These are phyloP conservation scores for Diddensiella santjacobensis DNA, from an alignment of 805 yeast genomes.

Conservation along the genomic window DNA sequence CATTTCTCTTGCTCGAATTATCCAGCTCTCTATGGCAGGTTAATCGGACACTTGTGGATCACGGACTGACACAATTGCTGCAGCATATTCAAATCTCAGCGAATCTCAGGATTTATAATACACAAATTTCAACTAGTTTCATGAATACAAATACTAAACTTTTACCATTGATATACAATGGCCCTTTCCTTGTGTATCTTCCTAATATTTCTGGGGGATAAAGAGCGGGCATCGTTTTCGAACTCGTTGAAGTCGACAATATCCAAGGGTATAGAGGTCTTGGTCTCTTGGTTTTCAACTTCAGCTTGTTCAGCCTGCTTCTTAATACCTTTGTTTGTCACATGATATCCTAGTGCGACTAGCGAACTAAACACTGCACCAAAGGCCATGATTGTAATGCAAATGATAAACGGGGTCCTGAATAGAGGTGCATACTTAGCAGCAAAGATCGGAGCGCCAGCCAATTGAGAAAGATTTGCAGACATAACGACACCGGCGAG, in stretches of 20 bases:
- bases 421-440: slow-evolving; percentile 14
- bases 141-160: too few species aligned
- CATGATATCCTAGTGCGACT: slow-evolving; percentile 8
- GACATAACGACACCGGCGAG: slow-evolving; percentile 18
- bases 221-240: not conserved
- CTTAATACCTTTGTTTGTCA: slow-evolving; percentile 7
- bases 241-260: not conserved
- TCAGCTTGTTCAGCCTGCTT: not conserved
- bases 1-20: too few species aligned
- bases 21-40: too few species aligned
- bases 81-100: too few species aligned
- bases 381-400: slow-evolving; percentile 5
- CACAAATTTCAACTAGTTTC: too few species aligned
- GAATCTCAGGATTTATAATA: too few species aligned
- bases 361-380: slow-evolving; percentile 9
- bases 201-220: not conserved
- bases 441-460: slow-evolving; percentile 16
- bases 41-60: too few species aligned
- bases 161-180: not conserved
- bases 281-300: not conserved
- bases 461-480: slow-evolving; percentile 14
- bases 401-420: slow-evolving; percentile 11
- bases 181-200: slow-evolving; percentile 2
- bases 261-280: not conserved
- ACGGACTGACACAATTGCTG: too few species aligned